phyloP scores from a whole-genome alignment of 2,329 filamentous ascomycete genomes.

The Neonectria coccinea region DNA sequence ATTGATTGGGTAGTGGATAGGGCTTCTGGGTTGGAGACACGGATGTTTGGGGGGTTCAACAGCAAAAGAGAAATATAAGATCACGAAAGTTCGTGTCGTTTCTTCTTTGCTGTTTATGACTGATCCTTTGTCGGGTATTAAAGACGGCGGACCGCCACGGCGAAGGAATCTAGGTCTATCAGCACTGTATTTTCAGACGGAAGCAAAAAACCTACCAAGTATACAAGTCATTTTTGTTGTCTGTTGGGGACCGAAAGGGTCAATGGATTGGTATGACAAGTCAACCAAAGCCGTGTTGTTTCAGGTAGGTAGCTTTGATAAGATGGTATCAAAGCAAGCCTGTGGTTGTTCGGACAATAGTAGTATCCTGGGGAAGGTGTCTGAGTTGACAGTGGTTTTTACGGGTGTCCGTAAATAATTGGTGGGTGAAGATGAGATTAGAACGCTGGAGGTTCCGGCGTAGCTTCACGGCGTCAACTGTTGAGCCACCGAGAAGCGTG shows the following conservation, averaged over 20 bases:
- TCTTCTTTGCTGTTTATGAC: slow-evolving; percentile 18
- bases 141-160: slow-evolving; percentile 24
- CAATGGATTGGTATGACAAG: slow-evolving; percentile 19
- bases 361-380: not conserved
- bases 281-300: slow-evolving; percentile 6
- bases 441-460: slow-evolving; percentile 33
- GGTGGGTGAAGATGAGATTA: slow-evolving; percentile 16
- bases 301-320: not conserved
- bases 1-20: not conserved
- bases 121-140: slow-evolving; percentile 14
- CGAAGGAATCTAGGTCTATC: slow-evolving; percentile 19
- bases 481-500: slow-evolving; percentile 43
- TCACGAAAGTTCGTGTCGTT: not conserved
- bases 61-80: not conserved
- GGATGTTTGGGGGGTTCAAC: slow-evolving; percentile 14
- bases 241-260: slow-evolving; percentile 3
- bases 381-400: not conserved
- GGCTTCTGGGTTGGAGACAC: not conserved
- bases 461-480: slow-evolving; percentile 40
- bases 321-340: not conserved
- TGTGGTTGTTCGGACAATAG: not conserved
- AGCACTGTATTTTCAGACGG: slow-evolving; percentile 1
- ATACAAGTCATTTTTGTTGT: slow-evolving; percentile 34
- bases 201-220: slow-evolving; percentile 24
- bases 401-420: slow-evolving; percentile 6